A percentile compares a stretch with the other conserved stretches of the same genome.
These are phyloP conservation scores for Solanum rostratum DNA, from an alignment of 257 asterid species.

Conservation along the genomic window DNA sequence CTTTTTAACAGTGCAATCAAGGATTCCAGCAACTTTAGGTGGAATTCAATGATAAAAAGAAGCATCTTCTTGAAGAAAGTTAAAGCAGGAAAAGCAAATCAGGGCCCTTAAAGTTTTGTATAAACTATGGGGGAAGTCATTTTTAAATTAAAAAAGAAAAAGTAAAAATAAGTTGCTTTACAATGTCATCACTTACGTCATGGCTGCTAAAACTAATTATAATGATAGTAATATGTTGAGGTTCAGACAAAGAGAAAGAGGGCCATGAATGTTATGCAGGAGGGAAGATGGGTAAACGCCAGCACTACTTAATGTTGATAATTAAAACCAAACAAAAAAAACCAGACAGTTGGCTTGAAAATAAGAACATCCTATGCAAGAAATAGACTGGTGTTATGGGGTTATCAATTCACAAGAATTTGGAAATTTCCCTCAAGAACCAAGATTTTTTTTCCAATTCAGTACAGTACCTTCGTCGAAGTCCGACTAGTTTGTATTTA, in stretches of 20 bases:
- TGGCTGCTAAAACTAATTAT: not conserved
- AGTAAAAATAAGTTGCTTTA: not conserved
- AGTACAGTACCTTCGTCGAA: too few relatives aligned
- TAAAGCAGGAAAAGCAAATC: not conserved
- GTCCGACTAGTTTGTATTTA: too few relatives aligned
- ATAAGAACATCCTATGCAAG: not conserved
- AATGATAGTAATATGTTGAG: not conserved
- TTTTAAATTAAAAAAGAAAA: constrained; percentile 1
- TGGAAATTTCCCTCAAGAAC: not conserved
- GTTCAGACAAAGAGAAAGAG: not conserved
- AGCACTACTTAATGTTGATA: not conserved
- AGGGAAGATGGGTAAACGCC: not conserved
- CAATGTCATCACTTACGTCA: not conserved
- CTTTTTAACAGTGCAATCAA: not conserved
- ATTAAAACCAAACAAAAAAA: not conserved
- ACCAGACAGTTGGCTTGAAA: not conserved
- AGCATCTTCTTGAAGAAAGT: not conserved
- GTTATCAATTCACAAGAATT: not conserved
- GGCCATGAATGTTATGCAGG: not conserved
- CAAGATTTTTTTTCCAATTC: not conserved
- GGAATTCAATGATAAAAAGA: not conserved
- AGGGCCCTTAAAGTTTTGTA: constrained; percentile 3
- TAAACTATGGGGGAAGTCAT: not conserved
- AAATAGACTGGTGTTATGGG: not conserved
- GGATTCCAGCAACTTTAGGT: not conserved